Percentiles rank a stretch among this genome's conserved stretches.
These are phyloP conservation scores for Pseudogymnoascus sp. DNA, from an alignment of 2,329 filamentous ascomycete species.

Conservation along the genomic window DNA sequence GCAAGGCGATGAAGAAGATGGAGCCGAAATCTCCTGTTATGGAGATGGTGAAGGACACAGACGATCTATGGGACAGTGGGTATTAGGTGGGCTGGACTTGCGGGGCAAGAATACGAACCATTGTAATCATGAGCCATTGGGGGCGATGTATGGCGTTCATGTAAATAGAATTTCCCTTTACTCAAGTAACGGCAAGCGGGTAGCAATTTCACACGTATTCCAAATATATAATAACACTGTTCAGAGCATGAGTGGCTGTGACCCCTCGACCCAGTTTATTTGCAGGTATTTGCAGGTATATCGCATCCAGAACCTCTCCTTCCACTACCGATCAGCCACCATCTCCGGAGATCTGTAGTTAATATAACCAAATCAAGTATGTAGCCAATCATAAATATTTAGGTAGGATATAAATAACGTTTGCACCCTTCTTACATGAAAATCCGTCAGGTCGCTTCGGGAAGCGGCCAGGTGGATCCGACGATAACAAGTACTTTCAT, in stretches of 20 bases:
- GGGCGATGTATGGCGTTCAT: background rate
- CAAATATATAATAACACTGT: background rate
- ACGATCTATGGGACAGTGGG: slow-evolving; percentile 51
- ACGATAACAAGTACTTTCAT: slow-evolving; percentile 8
- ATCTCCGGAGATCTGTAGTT: background rate
- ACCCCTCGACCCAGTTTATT: background rate
- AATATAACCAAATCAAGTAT: background rate
- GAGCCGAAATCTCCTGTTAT: slow-evolving; percentile 55
- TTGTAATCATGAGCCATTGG: slow-evolving; percentile 4
- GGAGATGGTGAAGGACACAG: slow-evolving; percentile 52
- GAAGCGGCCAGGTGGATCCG: slow-evolving; percentile 29
- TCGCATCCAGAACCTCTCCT: background rate
- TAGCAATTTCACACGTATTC: background rate
- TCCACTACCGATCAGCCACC: background rate
- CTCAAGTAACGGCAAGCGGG: background rate
- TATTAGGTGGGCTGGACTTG: slow-evolving; percentile 18
- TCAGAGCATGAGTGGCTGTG: background rate
- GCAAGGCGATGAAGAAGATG: slow-evolving; percentile 59
- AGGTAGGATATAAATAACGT: background rate
- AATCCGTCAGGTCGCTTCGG: slow-evolving; percentile 31
- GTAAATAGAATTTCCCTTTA: slow-evolving; percentile 3
- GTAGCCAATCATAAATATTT: background rate
- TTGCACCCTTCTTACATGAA: slow-evolving; percentile 8
- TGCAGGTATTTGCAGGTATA: background rate
- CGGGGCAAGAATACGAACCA: background rate